Percentiles rank a stretch among this genome's conserved stretches.
phyloP scores from a whole-genome alignment of 306 rosid genomes.

The Lathyrus oleraceus region DNA sequence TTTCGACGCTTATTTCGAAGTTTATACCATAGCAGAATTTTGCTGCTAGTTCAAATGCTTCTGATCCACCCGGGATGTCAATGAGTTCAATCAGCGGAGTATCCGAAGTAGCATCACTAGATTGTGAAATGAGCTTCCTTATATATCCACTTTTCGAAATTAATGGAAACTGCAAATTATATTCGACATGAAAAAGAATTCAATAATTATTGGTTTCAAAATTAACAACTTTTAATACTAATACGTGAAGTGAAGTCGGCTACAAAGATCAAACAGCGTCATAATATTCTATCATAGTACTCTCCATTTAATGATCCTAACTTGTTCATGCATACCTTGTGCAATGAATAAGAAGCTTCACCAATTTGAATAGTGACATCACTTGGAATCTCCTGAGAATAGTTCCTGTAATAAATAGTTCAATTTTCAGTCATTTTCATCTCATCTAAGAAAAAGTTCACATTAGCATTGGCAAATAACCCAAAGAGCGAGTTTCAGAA shows the following conservation, averaged over 20 bases:
- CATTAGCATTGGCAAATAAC: conserved; percentile 19
- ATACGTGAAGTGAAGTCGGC: neutral
- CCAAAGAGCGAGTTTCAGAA: neutral
- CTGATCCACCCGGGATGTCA: conserved; percentile 81
- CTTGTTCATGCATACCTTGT: conserved; percentile 59
- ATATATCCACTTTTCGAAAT: conserved; percentile 78
- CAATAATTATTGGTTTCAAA: neutral
- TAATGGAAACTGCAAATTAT: conserved; percentile 71
- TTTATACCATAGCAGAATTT: conserved; percentile 89
- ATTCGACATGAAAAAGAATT: conserved; percentile 8
- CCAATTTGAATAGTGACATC: conserved; percentile 77
- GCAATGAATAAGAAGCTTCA: conserved; percentile 71
- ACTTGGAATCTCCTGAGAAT: conserved; percentile 86
- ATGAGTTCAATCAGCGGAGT: conserved; percentile 58
- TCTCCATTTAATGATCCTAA: conserved; percentile 12
- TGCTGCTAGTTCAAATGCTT: conserved; percentile 84
- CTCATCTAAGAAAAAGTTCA: neutral
- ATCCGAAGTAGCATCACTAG: conserved; percentile 54
- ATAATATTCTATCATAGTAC: neutral
- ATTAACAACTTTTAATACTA: neutral
- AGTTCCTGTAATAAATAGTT: conserved; percentile 62
- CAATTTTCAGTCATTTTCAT: conserved; percentile 28
- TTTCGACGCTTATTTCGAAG: conserved; percentile 71
- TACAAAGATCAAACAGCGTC: neutral
- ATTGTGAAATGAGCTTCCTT: conserved; percentile 70